A percentile compares a stretch with the other conserved stretches of the same genome.
These are phyloP conservation scores for Pestalotiopsis sp. DNA, from an alignment of 2,329 filamentous ascomycete species.

Conservation along the genomic window DNA sequence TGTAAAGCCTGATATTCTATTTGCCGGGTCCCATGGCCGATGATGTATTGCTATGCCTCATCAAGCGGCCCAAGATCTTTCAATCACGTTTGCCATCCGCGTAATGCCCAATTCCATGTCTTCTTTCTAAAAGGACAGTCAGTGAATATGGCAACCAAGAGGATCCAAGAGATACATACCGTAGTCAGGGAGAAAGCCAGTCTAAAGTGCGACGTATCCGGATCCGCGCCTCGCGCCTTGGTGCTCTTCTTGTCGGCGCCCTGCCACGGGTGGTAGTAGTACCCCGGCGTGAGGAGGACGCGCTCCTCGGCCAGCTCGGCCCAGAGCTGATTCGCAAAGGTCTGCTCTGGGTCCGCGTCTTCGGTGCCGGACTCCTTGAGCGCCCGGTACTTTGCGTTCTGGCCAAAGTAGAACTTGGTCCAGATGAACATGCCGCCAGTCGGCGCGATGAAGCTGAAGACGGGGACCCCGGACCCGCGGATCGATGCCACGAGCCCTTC, in stretches of 20 bases:
- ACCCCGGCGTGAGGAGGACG: constrained; percentile 29
- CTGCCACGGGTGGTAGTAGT: constrained; percentile 34
- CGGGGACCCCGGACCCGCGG: constrained; percentile 15
- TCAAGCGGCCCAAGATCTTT: not conserved
- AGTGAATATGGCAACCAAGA: not conserved
- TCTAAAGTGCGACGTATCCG: constrained; percentile 25
- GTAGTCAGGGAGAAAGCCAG: constrained; percentile 30
- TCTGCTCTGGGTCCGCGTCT: constrained; percentile 24
- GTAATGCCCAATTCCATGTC: constrained; percentile 17
- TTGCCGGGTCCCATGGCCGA: no score
- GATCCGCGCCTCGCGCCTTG: constrained; percentile 22
- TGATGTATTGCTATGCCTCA: not conserved
- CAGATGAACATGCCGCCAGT: constrained; percentile 35
- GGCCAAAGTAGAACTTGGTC: constrained; percentile 29
- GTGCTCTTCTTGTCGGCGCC: constrained; percentile 26
- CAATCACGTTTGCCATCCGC: constrained; percentile 1
- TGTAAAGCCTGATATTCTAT: no score
- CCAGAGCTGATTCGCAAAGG: constrained; percentile 22
- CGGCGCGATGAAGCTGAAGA: constrained; percentile 31
- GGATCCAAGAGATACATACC: constrained; percentile 18
- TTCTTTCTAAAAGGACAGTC: constrained; percentile 15
- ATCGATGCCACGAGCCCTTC: constrained; percentile 25
- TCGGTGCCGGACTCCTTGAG: constrained; percentile 18
- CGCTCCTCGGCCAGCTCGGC: constrained; percentile 17
- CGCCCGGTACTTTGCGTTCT: constrained; percentile 17